A percentile compares a stretch with the other conserved stretches of the same genome.
Evolutionary conservation across 208 protist genomes (phyloP).

Genomic region (Spongospora subterranea): DNA sequence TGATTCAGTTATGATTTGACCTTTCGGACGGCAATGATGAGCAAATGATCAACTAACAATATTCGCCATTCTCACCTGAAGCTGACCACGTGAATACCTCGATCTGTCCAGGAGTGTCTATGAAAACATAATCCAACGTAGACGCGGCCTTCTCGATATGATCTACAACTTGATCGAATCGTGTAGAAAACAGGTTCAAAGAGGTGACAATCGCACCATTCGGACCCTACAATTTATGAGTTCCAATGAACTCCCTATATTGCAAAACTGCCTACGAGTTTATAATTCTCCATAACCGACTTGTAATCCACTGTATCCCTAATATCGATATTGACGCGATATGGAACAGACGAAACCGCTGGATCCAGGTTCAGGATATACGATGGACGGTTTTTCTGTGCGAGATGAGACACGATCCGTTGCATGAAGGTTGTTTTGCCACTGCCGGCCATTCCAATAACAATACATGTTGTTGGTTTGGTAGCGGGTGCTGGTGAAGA

Average conservation of each 20-base stretch:
- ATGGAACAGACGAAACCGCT: slow-evolving; percentile 91
- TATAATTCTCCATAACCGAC: slow-evolving; percentile 31
- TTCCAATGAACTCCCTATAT: neutral
- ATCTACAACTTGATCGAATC: slow-evolving; percentile 94
- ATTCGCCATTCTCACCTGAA: slow-evolving; percentile 76
- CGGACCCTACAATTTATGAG: slow-evolving; percentile 84
- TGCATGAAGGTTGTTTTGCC: slow-evolving; percentile 98
- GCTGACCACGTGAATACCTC: slow-evolving; percentile 98
- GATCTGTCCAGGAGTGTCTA: slow-evolving; percentile 99
- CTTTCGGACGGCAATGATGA: neutral
- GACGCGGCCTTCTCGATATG: slow-evolving; percentile 79
- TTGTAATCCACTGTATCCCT: slow-evolving; percentile 98
- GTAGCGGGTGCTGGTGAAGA: slow-evolving; percentile 51
- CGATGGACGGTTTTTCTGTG: slow-evolving; percentile 75
- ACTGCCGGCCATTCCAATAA: slow-evolving; percentile 98
- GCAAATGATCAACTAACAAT: neutral
- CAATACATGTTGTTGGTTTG: slow-evolving; percentile 87
- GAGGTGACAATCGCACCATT: slow-evolving; percentile 98
- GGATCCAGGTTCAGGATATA: slow-evolving; percentile 99
- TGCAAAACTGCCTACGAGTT: neutral
- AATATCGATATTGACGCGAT: slow-evolving; percentile 97
- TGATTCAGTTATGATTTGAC: slow-evolving; percentile 93
- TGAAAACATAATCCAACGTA: slow-evolving; percentile 86
- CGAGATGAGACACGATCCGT: slow-evolving; percentile 88
- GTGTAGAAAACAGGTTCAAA: slow-evolving; percentile 97